Evolutionary conservation across 225 moss, liverwort and hornwort genomes (phyloP).

Genomic region (Physcomitrellopsis africana): DNA sequence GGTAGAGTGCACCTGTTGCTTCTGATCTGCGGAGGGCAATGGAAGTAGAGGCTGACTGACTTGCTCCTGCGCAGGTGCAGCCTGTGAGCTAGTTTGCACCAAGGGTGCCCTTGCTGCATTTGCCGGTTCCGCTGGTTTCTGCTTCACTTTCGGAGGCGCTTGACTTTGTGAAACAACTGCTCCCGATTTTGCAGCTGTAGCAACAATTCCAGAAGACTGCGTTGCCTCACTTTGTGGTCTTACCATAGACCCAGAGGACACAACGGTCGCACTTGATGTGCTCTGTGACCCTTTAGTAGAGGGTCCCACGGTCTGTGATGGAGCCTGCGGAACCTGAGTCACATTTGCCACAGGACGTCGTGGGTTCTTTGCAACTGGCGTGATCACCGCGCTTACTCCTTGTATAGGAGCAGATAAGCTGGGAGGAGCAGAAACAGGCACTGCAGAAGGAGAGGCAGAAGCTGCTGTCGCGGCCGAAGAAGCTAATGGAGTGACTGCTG

Average conservation of each 20-base stretch:
- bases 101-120: slow-evolving; percentile 45
- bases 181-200: slow-evolving; percentile 46
- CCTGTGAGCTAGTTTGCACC: slow-evolving; percentile 47
- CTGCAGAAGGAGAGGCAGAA: slow-evolving; percentile 52
- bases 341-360: slow-evolving; percentile 63
- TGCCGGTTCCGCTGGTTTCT: slow-evolving; percentile 57
- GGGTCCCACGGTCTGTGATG: slow-evolving; percentile 40
- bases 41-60: slow-evolving; percentile 72
- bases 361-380: slow-evolving; percentile 79
- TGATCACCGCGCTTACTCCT: slow-evolving; percentile 92
- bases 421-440: slow-evolving; percentile 56
- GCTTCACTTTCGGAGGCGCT: slow-evolving; percentile 59
- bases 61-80: slow-evolving; percentile 52
- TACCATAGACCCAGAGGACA: slow-evolving; percentile 41
- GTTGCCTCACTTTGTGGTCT: slow-evolving; percentile 50
- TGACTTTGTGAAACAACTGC: slow-evolving; percentile 36
- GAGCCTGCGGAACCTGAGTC: slow-evolving; percentile 46
- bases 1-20: slow-evolving; percentile 36
- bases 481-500: slow-evolving; percentile 34
- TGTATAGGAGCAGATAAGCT: slow-evolving; percentile 59
- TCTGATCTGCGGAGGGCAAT: slow-evolving; percentile 64
- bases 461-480: slow-evolving; percentile 43
- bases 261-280: slow-evolving; percentile 29
- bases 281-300: slow-evolving; percentile 51
- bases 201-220: slow-evolving; percentile 45